Conservation (phyloP, 2,329 filamentous ascomycete genomes). For the Rutstroemia sp. region DNA sequence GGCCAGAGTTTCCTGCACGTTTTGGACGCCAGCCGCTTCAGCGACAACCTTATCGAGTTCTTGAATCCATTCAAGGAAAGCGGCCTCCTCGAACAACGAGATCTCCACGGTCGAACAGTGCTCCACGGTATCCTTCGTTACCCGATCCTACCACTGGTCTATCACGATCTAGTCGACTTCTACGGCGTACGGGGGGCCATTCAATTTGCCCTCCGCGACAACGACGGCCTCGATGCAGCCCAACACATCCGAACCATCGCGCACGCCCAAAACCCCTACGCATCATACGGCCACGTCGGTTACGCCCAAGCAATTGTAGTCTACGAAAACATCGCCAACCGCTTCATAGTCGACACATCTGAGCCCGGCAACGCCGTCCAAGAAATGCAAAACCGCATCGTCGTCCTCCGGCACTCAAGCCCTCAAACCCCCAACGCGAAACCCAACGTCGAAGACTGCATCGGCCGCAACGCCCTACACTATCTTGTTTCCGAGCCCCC, state of each 20-base stretch:
- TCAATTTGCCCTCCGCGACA: conserved; percentile 5
- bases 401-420: background rate
- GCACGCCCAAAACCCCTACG: conserved; percentile 2
- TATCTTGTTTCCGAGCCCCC: background rate
- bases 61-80: conserved; percentile 1
- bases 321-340: conserved; percentile 6
- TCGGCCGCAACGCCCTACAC: background rate
- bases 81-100: conserved; percentile 6
- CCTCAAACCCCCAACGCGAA: background rate
- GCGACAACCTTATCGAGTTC: conserved; percentile 7
- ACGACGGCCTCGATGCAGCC: conserved; percentile 4
- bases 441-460: background rate
- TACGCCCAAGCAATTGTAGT: conserved; percentile 3
- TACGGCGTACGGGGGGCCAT: background rate
- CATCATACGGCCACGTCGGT: conserved; percentile 2
- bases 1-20: conserved; percentile 7
- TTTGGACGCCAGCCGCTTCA: conserved; percentile 6
- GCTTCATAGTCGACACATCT: background rate
- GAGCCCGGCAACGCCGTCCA: background rate
- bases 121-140: conserved; percentile 4
- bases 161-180: conserved; percentile 1
- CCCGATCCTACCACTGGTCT: conserved; percentile 2
- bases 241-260: conserved; percentile 3
- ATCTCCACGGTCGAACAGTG: conserved; percentile 7
- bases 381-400: conserved; percentile 1